Base-by-base conservation (phyloP, 345 rosid genomes). In the Eucalyptus albens region DNA sequence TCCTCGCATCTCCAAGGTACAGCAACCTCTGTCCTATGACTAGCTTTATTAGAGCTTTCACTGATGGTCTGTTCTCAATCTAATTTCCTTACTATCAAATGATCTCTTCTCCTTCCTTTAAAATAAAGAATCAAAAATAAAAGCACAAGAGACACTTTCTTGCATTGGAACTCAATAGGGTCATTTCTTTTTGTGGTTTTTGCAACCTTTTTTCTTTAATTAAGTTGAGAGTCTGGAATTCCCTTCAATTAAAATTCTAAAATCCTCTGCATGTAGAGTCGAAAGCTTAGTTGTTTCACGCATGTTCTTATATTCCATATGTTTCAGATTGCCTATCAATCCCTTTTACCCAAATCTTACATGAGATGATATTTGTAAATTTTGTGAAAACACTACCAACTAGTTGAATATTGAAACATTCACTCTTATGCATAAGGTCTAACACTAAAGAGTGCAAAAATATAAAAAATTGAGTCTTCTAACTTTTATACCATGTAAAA, bases 1-100 rank as follows among this genome's bases (percentile, higher is more conserved):
- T 90, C 26, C 81, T 81, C 17, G 88, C 91, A 29, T 90, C 91
- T 49, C 91, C 91, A 5, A 90, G 91, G 89, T 89, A 67, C 62
- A 86, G 6, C 10, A 50, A 17, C 21, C 42, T 45, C 45, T 72
- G 1, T 37, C 45, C 45, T 6, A 37, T 72, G 83, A 19, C 26
- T 3, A 10, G 45, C 12, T 19, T 17, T 19, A 37, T 21, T 37
- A 21, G 45, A 72, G 45, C 47, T 11, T 21, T 37, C 82, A 37
- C 37, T 37, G 45, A 72, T 19, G 44, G 26, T 19, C 44, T 72
- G 22, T 37, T 72, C 44, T 72, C 26, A 37, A 72, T 33, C 44
- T 72, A 72, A 72, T 72, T 72, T 26, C 45, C 40, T 72, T 40
- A 19, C 44, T 10, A 3, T 72, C 40, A 72, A 33, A 31, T 65